Percentiles rank a stretch among this genome's conserved stretches.
These are phyloP conservation scores for Globisporangium takayamanum DNA, from an alignment of 352 stramenopile genomes.

Conservation along the genomic window DNA sequence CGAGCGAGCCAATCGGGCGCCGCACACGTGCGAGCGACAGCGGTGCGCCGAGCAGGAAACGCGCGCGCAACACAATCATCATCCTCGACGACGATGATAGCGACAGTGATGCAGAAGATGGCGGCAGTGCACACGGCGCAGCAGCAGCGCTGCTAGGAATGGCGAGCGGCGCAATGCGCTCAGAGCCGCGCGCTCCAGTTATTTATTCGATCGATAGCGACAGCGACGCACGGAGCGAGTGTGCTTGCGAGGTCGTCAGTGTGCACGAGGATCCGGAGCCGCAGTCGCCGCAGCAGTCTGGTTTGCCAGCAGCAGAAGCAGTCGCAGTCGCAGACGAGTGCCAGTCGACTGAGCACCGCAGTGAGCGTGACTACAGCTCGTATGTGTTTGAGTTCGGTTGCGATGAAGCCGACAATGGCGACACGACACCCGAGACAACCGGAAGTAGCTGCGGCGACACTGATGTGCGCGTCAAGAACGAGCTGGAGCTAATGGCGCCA, in stretches of 20 bases:
- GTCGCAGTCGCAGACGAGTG: not conserved
- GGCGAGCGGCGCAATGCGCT: constrained; percentile 6
- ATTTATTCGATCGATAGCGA: constrained; percentile 34
- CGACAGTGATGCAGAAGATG: not conserved
- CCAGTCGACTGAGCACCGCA: not conserved
- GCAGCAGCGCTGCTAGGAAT: not conserved
- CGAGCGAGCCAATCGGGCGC: not conserved
- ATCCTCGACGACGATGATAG: constrained; percentile 1
- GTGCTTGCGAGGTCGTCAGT: constrained; percentile 6
- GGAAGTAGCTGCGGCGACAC: constrained; percentile 9
- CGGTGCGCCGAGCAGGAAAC: not conserved
- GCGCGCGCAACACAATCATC: constrained; percentile 3
- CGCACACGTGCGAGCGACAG: not conserved
- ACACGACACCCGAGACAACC: constrained; percentile 12
- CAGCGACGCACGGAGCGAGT: constrained; percentile 5
- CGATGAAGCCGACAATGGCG: not conserved
- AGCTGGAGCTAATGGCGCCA: not conserved
- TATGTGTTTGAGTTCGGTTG: not conserved
- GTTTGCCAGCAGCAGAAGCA: not conserved
- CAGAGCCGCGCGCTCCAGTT: constrained; percentile 4
- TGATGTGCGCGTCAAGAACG: constrained; percentile 8
- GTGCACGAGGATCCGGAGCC: not conserved
- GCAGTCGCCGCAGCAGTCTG: not conserved
- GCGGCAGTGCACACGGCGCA: constrained; percentile 10
- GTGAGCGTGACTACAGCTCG: not conserved